These are phyloP conservation scores for Russula foetens DNA, from an alignment of 768 basidiomycete species.

Conservation along the genomic window DNA sequence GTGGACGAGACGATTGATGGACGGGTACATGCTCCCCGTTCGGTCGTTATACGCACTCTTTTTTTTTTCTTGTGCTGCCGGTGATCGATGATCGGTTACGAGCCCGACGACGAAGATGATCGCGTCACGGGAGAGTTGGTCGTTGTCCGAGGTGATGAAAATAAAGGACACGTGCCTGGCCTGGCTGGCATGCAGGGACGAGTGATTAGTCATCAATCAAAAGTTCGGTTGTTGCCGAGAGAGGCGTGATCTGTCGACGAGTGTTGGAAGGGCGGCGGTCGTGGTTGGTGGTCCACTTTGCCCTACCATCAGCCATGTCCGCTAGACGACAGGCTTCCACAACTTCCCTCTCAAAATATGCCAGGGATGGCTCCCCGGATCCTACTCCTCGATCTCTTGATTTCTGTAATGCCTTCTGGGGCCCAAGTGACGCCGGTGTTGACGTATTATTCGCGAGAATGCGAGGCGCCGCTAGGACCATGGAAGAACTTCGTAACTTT, in stretches of 20 bases:
- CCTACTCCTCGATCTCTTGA: conserved; percentile 50
- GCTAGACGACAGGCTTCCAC: conserved; percentile 75
- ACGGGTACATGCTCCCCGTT: conserved; percentile 66
- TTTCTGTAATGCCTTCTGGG: conserved; percentile 99
- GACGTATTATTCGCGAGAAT: conserved; percentile 87
- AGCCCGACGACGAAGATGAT: conserved; percentile 95
- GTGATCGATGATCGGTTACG: conserved; percentile 45
- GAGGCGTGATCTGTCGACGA: too few species aligned
- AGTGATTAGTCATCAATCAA: neutral
- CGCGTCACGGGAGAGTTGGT: conserved; percentile 90
- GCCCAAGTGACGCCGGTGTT: conserved; percentile 74
- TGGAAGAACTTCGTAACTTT: conserved; percentile 80
- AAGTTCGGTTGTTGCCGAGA: neutral
- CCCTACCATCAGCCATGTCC: conserved; percentile 39
- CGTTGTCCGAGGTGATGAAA: too few species aligned
- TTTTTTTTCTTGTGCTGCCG: neutral
- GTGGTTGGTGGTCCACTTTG: too few species aligned
- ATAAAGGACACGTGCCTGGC: too few species aligned
- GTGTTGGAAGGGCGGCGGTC: neutral
- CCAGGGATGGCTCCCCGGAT: conserved; percentile 46
- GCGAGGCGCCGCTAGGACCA: conserved; percentile 75
- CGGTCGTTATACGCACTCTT: too few species aligned
- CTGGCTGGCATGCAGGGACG: too few species aligned
- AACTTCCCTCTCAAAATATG: conserved; percentile 69
- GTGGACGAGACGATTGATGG: conserved; percentile 96